These are phyloP conservation scores for Alnus rubra DNA, from an alignment of 306 rosid species.

Conservation along the genomic window DNA sequence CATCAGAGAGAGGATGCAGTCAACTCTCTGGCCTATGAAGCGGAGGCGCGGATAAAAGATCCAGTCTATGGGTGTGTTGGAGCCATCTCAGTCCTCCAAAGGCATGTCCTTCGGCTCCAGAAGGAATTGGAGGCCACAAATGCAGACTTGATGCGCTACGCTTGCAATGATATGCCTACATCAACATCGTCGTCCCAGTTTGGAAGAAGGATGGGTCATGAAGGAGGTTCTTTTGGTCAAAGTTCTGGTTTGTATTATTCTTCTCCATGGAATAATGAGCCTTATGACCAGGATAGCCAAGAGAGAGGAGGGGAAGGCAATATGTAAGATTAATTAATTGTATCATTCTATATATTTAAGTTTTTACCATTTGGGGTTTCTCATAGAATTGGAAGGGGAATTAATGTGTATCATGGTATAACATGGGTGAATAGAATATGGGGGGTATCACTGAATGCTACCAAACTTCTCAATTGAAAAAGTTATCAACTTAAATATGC, in stretches of 20 bases:
- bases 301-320: constrained; percentile 42
- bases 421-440: neutral
- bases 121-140: constrained; percentile 85
- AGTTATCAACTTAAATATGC: neutral
- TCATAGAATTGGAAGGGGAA: neutral
- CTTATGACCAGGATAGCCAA: constrained; percentile 30
- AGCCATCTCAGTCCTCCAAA: constrained; percentile 76
- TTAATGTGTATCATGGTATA: neutral
- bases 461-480: neutral
- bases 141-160: constrained; percentile 66
- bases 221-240: constrained; percentile 42
- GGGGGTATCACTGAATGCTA: constrained; percentile 1
- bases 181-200: constrained; percentile 1
- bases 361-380: neutral
- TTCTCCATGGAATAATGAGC: constrained; percentile 43
- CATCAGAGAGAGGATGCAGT: constrained; percentile 87
- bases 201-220: constrained; percentile 31
- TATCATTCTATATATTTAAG: neutral
- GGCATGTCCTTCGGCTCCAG: constrained; percentile 74
- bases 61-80: constrained; percentile 96
- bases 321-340: constrained; percentile 14
- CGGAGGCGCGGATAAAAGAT: constrained; percentile 87
- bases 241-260: constrained; percentile 39
- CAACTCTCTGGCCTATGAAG: constrained; percentile 88
- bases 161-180: constrained; percentile 43